These are phyloP conservation scores for Cutaneotrichosporon mucoides DNA, from an alignment of 1,284 basidiomycete genomes.

Conservation along the genomic window DNA sequence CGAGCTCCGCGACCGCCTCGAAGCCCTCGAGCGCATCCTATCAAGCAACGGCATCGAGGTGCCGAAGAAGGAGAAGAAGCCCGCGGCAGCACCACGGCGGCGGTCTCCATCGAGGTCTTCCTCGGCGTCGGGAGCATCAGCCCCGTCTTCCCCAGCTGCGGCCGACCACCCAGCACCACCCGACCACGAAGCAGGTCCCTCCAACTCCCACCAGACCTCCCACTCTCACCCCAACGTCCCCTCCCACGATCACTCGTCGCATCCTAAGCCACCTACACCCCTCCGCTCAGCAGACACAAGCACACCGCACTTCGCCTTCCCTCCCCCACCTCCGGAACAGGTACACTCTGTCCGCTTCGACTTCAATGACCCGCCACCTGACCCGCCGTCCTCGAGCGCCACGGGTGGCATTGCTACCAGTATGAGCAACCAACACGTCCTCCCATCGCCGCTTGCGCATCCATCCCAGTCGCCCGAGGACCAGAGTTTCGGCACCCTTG, in stretches of 20 bases:
- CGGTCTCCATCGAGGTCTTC: neutral
- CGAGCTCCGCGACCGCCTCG: conserved; percentile 21
- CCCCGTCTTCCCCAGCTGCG: neutral
- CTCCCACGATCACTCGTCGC: too few species aligned
- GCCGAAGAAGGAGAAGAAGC: neutral
- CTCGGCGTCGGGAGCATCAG: neutral
- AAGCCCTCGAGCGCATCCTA: conserved; percentile 22
- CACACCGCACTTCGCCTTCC: neutral
- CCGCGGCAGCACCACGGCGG: too few species aligned
- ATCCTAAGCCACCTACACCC: too few species aligned
- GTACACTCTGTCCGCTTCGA: neutral
- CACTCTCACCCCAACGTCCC: neutral
- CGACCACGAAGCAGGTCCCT: neutral
- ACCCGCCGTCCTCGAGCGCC: neutral
- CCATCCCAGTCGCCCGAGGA: conserved; percentile 9
- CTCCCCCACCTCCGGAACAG: neutral
- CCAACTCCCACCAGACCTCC: neutral
- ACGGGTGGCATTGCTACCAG: neutral
- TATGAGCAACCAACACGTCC: neutral
- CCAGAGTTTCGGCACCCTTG: conserved; percentile 29
- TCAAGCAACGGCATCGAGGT: conserved; percentile 19
- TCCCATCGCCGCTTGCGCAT: neutral
- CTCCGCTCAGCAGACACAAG: too few species aligned
- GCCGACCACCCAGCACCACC: neutral
- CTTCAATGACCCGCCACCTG: neutral